Base-by-base conservation (phyloP, 495 filamentous ascomycete genomes). In the Trichoderma reesei region DNA sequence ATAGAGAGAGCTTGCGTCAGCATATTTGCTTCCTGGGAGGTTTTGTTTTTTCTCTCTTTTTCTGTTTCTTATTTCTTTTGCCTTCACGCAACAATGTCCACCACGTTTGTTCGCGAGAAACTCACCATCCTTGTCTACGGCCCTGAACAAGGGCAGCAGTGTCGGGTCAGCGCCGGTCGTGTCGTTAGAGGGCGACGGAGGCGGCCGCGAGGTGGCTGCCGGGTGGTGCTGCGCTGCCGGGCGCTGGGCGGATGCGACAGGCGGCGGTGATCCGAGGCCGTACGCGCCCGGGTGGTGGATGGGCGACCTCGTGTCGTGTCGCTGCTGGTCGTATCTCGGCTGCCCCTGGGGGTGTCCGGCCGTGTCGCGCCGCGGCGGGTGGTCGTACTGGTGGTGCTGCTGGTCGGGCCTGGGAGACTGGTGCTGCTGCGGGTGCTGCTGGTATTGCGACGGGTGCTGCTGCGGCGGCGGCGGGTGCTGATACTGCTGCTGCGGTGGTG, bases 101-200 rank as follows among this genome's bases (percentile, higher is more conserved):
- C 26, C 26, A 1, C 26, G 26, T 26, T 26, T n/a, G n/a, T n/a
- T n/a, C n/a, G n/a, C 26, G 26, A 26, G 26, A 26, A 11, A 68
- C 83, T 65, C 66, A 89, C 87, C 82, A 78, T 88, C 82, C 67
- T 90, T 90, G 75, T 98, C 96, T 14, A 96, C 94, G 0, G 91
- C 90, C 62, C 89, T 85, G 80, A 98, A 98, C 20, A 98, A 79
- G 0, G 89, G 90, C 68, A 90, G 87, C 9, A 98, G 81, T 1
- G 85, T 83, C 39, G 88, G 86, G 69, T 93, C 90, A 0, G 81
- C 83, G 26, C 84, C 80, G 61, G 82, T 74, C 16, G 88, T 84
- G 59, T 69, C 68, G 11, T 87, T 86, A 20, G 83, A 83, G 6
- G 86, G 83, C 20, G 86, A 85, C 20, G 85, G 82, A 2, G 88